Percentiles rank a stretch among this genome's conserved stretches.
Evolutionary conservation across 108 stramenopile genomes (phyloP).

Genomic region (Aurantiochytrium sp.): DNA sequence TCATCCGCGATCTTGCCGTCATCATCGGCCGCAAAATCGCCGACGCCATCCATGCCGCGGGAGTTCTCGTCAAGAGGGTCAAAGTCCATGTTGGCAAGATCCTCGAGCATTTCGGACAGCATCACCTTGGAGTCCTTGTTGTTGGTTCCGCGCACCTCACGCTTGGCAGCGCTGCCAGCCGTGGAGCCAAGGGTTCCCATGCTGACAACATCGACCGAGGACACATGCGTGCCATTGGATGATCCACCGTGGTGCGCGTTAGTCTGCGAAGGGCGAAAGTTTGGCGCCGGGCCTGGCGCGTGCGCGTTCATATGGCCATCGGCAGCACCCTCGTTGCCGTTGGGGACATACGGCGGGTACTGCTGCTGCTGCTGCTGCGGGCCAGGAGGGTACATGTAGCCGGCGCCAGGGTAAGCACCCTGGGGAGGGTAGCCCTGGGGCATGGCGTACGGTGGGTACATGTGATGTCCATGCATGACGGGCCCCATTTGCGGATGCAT

Average conservation of each 20-base stretch:
- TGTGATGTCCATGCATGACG: not conserved
- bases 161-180: not conserved
- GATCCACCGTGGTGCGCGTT: not conserved
- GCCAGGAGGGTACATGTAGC: not conserved
- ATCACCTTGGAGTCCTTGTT: slow-evolving; percentile 14
- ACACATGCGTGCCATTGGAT: not conserved
- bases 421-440: not conserved
- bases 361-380: not conserved
- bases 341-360: not conserved
- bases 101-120: not conserved
- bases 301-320: too few relatives aligned
- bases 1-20: not conserved
- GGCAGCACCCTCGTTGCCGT: not conserved
- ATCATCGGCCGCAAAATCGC: not conserved
- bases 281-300: not conserved
- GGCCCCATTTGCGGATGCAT: too few relatives aligned
- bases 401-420: not conserved
- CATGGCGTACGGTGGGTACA: not conserved
- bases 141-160: not conserved
- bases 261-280: not conserved
- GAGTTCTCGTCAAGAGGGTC: not conserved
- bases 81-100: slow-evolving; percentile 12
- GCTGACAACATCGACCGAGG: not conserved
- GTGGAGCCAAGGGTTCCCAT: not conserved
- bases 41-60: not conserved